A percentile compares a stretch with the other conserved stretches of the same genome.
Conservation (phyloP, 129 eudicot genomes). For the Centella asiatica region DNA sequence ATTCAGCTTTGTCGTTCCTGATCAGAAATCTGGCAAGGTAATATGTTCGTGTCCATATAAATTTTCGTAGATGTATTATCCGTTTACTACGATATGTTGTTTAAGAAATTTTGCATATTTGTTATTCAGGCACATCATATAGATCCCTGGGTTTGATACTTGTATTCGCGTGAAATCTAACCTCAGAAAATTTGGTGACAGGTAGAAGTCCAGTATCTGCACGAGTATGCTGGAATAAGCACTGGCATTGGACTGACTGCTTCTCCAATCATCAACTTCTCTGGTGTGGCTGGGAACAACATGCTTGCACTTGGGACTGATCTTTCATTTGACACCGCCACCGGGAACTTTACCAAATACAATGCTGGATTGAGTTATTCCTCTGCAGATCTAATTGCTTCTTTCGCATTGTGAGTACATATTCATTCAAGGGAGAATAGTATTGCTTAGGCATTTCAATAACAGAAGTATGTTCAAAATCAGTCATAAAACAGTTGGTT, state of each 20-base stretch:
- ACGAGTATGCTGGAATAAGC: constrained; percentile 18
- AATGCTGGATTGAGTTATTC: constrained; percentile 21
- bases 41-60: neutral
- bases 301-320: constrained; percentile 65
- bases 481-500: too few species aligned
- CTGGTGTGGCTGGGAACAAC: constrained; percentile 78
- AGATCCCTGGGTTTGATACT: neutral
- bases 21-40: constrained; percentile 61
- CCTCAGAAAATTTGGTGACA: neutral
- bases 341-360: constrained; percentile 23
- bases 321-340: constrained; percentile 69
- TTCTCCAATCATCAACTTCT: constrained; percentile 75
- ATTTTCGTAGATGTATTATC: neutral
- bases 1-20: constrained; percentile 40
- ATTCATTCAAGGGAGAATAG: neutral
- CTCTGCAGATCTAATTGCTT: constrained; percentile 17
- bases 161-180: neutral
- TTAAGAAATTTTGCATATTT: too few species aligned
- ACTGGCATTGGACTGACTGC: constrained; percentile 86
- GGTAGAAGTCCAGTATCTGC: constrained; percentile 11
- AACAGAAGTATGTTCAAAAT: neutral
- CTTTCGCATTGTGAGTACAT: constrained; percentile 19
- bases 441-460: too few species aligned
- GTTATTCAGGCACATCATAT: neutral
- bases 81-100: neutral